phyloP scores from a whole-genome alignment of 2,329 filamentous ascomycete genomes.

The Fusarium chaquense region DNA sequence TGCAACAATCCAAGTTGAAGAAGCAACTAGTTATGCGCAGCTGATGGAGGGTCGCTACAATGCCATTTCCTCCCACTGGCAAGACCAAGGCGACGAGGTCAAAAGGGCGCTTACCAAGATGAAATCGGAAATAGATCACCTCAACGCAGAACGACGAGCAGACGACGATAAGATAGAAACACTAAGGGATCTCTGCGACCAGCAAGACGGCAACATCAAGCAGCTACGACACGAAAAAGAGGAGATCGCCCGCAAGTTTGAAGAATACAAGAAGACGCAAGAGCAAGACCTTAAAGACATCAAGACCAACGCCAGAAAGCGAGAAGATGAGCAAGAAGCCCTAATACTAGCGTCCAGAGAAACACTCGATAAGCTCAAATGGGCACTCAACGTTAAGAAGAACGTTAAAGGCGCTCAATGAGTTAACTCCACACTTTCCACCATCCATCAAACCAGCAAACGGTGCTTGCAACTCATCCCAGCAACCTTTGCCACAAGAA shows the following conservation, averaged over 20 bases:
- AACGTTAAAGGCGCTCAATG: constrained; percentile 68
- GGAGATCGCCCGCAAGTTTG: constrained; percentile 70
- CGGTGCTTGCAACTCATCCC: neutral
- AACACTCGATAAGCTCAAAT: constrained; percentile 76
- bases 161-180: constrained; percentile 74
- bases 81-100: constrained; percentile 73
- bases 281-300: constrained; percentile 71
- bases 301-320: constrained; percentile 65
- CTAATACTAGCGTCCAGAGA: constrained; percentile 69
- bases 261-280: constrained; percentile 73
- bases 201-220: constrained; percentile 77
- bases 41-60: constrained; percentile 79
- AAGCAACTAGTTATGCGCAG: constrained; percentile 72
- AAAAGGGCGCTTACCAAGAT: constrained; percentile 64
- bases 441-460: neutral
- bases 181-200: constrained; percentile 76
- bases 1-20: constrained; percentile 72
- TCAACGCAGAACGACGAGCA: constrained; percentile 66
- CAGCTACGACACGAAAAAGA: constrained; percentile 71
- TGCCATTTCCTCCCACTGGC: constrained; percentile 74
- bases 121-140: constrained; percentile 63
- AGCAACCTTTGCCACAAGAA: neutral
- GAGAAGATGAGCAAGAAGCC: constrained; percentile 71
- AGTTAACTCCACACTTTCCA: neutral
- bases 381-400: constrained; percentile 77